Percentiles rank a stretch among this genome's conserved stretches.
Evolutionary conservation across 768 basidiomycete genomes (phyloP).

Genomic region (Tulasnella sp.): DNA sequence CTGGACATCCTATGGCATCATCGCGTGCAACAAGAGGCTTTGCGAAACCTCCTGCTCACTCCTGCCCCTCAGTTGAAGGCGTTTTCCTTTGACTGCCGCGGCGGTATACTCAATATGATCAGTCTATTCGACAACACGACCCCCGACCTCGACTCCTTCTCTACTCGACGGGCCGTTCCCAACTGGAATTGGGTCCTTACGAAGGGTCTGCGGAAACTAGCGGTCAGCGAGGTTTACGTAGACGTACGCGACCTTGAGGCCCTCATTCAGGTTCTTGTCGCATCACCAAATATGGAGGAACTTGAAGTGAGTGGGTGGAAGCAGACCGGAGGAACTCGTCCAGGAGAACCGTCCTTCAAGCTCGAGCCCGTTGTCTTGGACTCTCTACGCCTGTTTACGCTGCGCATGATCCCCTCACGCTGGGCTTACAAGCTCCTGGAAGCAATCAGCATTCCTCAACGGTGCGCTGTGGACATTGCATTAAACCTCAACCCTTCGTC

Average conservation of each 20-base stretch:
- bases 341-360: neutral
- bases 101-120: neutral
- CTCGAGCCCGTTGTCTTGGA: neutral
- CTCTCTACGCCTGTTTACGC: neutral
- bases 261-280: neutral
- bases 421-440: neutral
- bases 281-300: neutral
- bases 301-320: neutral
- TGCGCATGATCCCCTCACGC: neutral
- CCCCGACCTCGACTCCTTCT: neutral
- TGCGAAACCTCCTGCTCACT: neutral
- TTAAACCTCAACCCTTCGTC: neutral
- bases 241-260: neutral
- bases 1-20: neutral
- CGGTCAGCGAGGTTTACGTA: neutral
- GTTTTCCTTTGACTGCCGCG: neutral
- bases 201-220: neutral
- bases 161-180: neutral
- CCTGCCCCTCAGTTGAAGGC: neutral
- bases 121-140: neutral
- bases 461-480: neutral
- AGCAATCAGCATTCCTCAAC: neutral
- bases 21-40: neutral
- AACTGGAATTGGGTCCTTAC: neutral
- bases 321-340: neutral